Evolutionary conservation across 371 early-diverging fungal species (phyloP), one percentile per base, ranked within the genome.

Genomic region (Syncephalastrum sp.): DNA sequence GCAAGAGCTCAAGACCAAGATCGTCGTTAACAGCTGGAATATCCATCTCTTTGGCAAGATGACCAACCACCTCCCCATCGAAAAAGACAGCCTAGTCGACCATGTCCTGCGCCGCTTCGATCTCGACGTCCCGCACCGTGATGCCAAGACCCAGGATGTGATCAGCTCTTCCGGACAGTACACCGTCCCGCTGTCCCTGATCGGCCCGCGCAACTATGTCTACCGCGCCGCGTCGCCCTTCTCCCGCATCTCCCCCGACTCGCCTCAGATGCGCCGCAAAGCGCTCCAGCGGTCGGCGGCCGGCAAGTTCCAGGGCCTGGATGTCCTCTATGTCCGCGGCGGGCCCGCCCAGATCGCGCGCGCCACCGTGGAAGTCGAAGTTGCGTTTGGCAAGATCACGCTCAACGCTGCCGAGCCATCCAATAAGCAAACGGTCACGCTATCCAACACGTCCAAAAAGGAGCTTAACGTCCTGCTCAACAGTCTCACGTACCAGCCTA

Each of bases 21-120:
- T 61, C 56, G 79, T 70, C 43, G 70, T 56, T 43, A 63, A 42
- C 48, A 78, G 52, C 52, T 85, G 70, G 83, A 82, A 56, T 46
- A 72, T 85, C 15, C 82, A 85, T 53, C 63, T 85, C 50, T 83
- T 83, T 61, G 85, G 83, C 19, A 85, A 85, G 51, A 81, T 85
- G 72, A 85, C 85, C 14, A 83, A 81, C 53, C 64, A 73, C 54
- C 62, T 77, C n/a, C 64, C 72, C 1, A 72, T 85, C 13, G 72
- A 79, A 53, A 58, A 72, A 0, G 72, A 72, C 16, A 83, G 83
- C 57, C 72, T 83, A 2, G 74, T 85, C 13, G 83, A 79, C 45
- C 57, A 61, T 4, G 80, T 83, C 0, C 68, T 83, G 55, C 70
- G 71, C 43, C 69, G 66, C 23, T 83, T 83, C 73, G 72, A 74